Base-by-base conservation (phyloP, 2,329 filamentous ascomycete genomes). In the Sporothrix variecibatus region DNA sequence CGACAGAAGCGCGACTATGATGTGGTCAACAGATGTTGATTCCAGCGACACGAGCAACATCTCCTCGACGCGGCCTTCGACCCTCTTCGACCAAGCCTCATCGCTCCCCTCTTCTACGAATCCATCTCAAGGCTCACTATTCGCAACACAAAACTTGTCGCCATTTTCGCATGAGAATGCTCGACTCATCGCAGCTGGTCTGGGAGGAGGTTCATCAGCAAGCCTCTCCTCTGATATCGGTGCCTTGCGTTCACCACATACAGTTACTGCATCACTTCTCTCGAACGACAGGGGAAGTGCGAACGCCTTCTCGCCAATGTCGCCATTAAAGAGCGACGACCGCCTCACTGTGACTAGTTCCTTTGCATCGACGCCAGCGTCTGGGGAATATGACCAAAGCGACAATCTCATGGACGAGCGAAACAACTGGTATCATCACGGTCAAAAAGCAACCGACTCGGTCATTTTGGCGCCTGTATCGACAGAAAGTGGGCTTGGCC, bases 11-110 rank as follows among this genome's bases (percentile, higher is more conserved):
- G 51, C 64, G 1, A 26, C 72, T 1, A 73, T 75, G 73, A 71
- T 75, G 65, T 75, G 73, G 73, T 73, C 72, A 12, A 72, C 71
- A 4, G 73, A 75, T 31, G 62, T 75, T 7, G 71, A 75, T 2
- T 58, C 71, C 1, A 73, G 58, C 23, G 73, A 73, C 9, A 71
- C 62, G 12, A 71, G 69, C 58, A 71, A 74, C 23, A 34, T 58
- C n/a, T 71, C 68, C 2, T 73, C 73, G 3, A 71, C 71, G 15
- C 56, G 71, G n/a, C 73, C 73, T 5, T 75, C 73, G 1, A 72
- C 71, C 9, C 67, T 65, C 2, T 75, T 75, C 62, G 71, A 73
- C 9, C 73, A 72, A 31, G 51, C 31, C 3, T 53, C 72, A 11
- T 56, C 72, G 5, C 9, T 72, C 4, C 62, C 73, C 5, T 49